These are phyloP conservation scores for Blastocystis sp. DNA, from an alignment of 352 stramenopile species.

Conservation along the genomic window DNA sequence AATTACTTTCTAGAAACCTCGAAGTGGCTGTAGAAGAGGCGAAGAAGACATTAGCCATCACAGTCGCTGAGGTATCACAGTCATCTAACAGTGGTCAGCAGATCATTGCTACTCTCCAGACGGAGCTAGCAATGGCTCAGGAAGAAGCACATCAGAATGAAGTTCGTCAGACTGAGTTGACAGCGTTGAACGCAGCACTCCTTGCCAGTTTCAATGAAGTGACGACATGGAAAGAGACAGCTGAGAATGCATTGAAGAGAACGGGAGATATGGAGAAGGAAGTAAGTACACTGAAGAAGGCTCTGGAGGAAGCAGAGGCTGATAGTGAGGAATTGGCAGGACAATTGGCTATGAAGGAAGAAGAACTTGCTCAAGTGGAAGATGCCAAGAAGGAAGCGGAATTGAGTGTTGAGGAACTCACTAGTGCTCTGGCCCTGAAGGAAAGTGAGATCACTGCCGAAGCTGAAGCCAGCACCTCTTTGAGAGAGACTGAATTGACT, in stretches of 20 bases:
- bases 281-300: not conserved
- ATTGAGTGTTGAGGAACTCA: not conserved
- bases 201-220: not conserved
- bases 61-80: not conserved
- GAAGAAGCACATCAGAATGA: not conserved
- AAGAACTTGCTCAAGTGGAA: not conserved
- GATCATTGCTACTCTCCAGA: not conserved
- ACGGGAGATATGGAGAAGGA: not conserved
- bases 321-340: not conserved
- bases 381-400: not conserved
- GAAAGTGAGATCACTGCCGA: not conserved
- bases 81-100: not conserved
- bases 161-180: not conserved
- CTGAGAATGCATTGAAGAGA: not conserved
- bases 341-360: not conserved
- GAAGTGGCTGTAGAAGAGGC: not conserved
- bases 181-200: not conserved
- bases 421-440: not conserved
- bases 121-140: not conserved
- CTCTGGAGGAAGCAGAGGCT: not conserved
- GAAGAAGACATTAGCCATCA: not conserved
- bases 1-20: not conserved
- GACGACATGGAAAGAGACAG: not conserved
- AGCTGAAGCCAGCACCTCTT: not conserved
- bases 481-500: not conserved